These are phyloP conservation scores for Ophiognomonia clavigignenti-juglandacearum DNA, from an alignment of 2,329 filamentous ascomycete species.

Conservation along the genomic window DNA sequence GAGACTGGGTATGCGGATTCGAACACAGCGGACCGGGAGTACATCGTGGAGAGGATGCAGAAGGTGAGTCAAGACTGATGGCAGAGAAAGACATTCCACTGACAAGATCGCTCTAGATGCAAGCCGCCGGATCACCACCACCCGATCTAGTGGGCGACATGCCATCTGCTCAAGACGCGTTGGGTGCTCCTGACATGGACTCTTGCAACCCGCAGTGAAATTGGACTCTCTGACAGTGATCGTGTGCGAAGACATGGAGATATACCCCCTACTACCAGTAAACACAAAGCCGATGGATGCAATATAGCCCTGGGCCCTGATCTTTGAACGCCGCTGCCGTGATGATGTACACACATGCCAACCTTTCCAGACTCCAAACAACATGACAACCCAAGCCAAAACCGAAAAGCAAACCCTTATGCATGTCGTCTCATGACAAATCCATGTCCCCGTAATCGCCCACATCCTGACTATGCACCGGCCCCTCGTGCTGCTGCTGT, in stretches of 20 bases:
- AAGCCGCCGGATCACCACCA: slow-evolving; percentile 87
- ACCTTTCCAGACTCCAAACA: background rate
- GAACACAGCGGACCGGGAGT: slow-evolving; percentile 77
- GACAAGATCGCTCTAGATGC: slow-evolving; percentile 63
- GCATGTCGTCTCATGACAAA: slow-evolving; percentile 30
- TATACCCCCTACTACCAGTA: slow-evolving; percentile 18
- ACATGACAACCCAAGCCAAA: background rate
- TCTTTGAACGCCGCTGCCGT: slow-evolving; percentile 5
- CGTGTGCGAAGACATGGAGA: background rate
- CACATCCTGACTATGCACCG: slow-evolving; percentile 16
- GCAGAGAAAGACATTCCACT: no score
- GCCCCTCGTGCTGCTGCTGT: slow-evolving; percentile 22
- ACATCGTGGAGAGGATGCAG: slow-evolving; percentile 96
- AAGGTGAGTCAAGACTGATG: slow-evolving; percentile 56
- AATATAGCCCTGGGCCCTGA: background rate
- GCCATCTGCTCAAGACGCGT: slow-evolving; percentile 71
- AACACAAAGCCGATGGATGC: slow-evolving; percentile 17
- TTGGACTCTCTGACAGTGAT: background rate
- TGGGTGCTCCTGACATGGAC: slow-evolving; percentile 53
- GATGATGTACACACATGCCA: background rate
- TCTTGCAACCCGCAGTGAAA: slow-evolving; percentile 57
- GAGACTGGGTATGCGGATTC: slow-evolving; percentile 75
- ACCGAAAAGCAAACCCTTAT: background rate
- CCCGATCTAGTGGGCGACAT: slow-evolving; percentile 88
- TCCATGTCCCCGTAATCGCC: slow-evolving; percentile 40